These are phyloP conservation scores for Chloromonas sp. DNA, from an alignment of 163 green algal genomes.

Conservation along the genomic window DNA sequence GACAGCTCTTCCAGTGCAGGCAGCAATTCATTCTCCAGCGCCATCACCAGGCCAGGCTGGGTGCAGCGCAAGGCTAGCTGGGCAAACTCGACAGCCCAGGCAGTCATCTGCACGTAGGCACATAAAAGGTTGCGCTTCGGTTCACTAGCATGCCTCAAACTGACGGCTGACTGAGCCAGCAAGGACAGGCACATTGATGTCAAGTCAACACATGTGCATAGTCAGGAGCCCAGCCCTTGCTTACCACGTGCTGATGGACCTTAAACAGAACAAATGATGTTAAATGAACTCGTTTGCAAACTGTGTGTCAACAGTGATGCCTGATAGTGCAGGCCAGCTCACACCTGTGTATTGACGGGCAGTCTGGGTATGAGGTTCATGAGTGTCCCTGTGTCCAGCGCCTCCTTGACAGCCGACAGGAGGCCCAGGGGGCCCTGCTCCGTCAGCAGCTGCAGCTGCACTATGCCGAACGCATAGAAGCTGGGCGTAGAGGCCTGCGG, in stretches of 20 bases:
- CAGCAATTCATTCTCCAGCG: slow-evolving; percentile 44
- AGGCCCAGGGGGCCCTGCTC: slow-evolving; percentile 47
- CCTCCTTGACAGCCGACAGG: slow-evolving; percentile 36
- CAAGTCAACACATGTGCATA: not conserved
- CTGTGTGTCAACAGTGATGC: not conserved
- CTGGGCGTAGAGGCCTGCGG: slow-evolving; percentile 14
- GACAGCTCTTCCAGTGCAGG: slow-evolving; percentile 38
- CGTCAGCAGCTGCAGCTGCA: slow-evolving; percentile 55
- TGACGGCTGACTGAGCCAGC: not conserved
- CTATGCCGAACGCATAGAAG: slow-evolving; percentile 47
- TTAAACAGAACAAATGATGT: not conserved
- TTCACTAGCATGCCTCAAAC: not conserved
- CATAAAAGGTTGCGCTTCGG: not conserved
- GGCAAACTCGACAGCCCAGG: slow-evolving; percentile 18
- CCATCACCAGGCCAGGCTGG: slow-evolving; percentile 19
- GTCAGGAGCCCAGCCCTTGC: not conserved
- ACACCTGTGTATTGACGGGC: slow-evolving; percentile 18
- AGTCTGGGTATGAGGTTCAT: slow-evolving; percentile 43
- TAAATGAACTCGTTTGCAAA: too few species aligned
- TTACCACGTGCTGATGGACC: not conserved
- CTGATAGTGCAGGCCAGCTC: not conserved
- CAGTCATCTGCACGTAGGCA: slow-evolving; percentile 13
- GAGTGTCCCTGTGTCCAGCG: slow-evolving; percentile 27
- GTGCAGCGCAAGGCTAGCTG: slow-evolving; percentile 33
- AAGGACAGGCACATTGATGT: not conserved